phyloP scores from a whole-genome alignment of 805 yeast species.

The Starmerella floris region DNA sequence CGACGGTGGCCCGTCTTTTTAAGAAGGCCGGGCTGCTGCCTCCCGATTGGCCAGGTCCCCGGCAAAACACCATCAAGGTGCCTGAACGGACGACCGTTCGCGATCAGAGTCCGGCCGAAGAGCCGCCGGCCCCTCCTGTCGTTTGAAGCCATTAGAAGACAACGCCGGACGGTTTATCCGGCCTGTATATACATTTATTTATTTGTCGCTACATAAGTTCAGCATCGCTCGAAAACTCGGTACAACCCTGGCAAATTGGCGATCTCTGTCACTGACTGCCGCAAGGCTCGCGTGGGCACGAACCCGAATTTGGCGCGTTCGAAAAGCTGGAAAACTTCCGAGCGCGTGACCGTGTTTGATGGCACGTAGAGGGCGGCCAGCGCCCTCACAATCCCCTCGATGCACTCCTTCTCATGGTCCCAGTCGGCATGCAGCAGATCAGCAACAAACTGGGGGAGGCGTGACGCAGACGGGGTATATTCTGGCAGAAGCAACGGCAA shows the following conservation, averaged over 20 bases:
- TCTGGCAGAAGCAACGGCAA: conserved; percentile 60
- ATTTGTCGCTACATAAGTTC: not conserved
- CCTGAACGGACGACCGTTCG: conserved; percentile 9
- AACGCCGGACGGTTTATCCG: no score
- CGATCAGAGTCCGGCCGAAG: conserved; percentile 13
- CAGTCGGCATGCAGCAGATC: conserved; percentile 53
- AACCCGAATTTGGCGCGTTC: conserved; percentile 52
- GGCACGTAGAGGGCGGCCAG: conserved; percentile 67
- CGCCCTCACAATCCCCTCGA: conserved; percentile 51
- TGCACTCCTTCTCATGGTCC: conserved; percentile 54
- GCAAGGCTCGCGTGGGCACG: conserved; percentile 45
- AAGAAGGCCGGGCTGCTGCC: conserved; percentile 53
- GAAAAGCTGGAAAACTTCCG: conserved; percentile 33
- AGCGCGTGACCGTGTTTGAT: conserved; percentile 32
- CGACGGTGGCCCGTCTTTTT: conserved; percentile 60
- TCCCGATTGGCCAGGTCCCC: conserved; percentile 29
- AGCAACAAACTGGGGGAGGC: conserved; percentile 54
- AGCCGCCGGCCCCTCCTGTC: conserved; percentile 19
- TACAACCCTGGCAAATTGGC: conserved; percentile 88
- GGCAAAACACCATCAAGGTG: conserved; percentile 7
- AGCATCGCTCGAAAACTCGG: conserved; percentile 82
- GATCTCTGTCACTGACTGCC: conserved; percentile 55
- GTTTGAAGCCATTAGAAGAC: conserved; percentile 10
- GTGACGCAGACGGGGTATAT: conserved; percentile 47
- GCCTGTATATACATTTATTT: conserved; percentile 10